phyloP scores from a whole-genome alignment of 2,329 filamentous ascomycete species.

The Penicillium paneum region DNA sequence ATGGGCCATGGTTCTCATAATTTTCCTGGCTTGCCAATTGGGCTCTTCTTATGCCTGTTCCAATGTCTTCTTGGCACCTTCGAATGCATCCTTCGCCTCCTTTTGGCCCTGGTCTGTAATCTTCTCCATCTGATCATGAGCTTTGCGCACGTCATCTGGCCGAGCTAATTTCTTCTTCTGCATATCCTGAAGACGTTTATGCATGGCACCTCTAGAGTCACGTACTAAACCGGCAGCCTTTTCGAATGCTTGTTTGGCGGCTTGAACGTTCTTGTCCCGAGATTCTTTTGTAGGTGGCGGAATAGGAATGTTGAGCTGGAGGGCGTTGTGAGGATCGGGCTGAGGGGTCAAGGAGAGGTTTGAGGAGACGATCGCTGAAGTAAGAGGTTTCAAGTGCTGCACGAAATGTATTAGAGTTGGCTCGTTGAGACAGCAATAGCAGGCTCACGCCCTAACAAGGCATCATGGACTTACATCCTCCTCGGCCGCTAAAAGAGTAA shows the following conservation, averaged over 20 bases:
- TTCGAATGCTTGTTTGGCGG: slow-evolving; percentile 45
- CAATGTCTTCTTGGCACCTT: slow-evolving; percentile 39
- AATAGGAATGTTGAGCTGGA: slow-evolving; percentile 46
- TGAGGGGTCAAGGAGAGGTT: slow-evolving; percentile 45
- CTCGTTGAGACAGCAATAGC: neutral
- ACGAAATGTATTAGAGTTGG: neutral
- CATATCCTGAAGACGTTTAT: slow-evolving; percentile 46
- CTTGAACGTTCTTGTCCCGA: slow-evolving; percentile 39
- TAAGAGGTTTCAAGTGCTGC: slow-evolving; percentile 47
- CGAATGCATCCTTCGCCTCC: slow-evolving; percentile 46
- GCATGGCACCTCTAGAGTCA: slow-evolving; percentile 43
- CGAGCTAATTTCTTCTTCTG: slow-evolving; percentile 44
- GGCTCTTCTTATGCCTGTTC: slow-evolving; percentile 30
- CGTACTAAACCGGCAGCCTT: slow-evolving; percentile 40
- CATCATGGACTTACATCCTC: slow-evolving; percentile 52
- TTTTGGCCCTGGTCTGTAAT: slow-evolving; percentile 46
- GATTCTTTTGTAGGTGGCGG: slow-evolving; percentile 49
- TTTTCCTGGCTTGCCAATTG: neutral
- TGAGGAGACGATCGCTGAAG: slow-evolving; percentile 42
- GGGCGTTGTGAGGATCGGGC: slow-evolving; percentile 41
- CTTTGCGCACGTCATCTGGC: slow-evolving; percentile 47
- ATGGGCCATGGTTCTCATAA: neutral
- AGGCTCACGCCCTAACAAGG: neutral
- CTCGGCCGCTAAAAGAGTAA: slow-evolving; percentile 63
- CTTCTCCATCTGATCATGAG: slow-evolving; percentile 49